Conservation (phyloP, 257 asterid genomes). For the Henckelia pumila region DNA sequence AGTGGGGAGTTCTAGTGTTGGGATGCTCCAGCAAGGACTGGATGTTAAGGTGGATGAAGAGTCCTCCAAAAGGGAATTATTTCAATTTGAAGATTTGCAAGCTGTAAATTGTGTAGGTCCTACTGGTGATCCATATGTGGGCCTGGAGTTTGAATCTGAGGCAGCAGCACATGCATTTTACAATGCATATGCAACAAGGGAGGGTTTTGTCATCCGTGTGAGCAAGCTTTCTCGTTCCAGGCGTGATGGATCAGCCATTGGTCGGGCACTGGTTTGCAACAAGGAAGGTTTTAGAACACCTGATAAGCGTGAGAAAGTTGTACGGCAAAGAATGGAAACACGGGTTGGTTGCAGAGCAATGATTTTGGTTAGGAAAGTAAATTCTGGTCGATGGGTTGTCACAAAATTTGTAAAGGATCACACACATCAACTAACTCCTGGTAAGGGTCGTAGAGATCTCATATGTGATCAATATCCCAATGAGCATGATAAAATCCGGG, state of each 20-base stretch:
- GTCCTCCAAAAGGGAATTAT: slow-evolving; percentile 54
- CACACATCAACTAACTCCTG: slow-evolving; percentile 83
- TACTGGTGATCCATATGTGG: slow-evolving; percentile 69
- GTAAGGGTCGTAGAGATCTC: slow-evolving; percentile 81
- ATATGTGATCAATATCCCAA: slow-evolving; percentile 90
- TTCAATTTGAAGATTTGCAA: slow-evolving; percentile 56
- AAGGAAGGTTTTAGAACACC: slow-evolving; percentile 96
- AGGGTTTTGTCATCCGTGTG: slow-evolving; percentile 89
- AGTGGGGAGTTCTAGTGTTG: slow-evolving; percentile 57
- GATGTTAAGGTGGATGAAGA: slow-evolving; percentile 69
- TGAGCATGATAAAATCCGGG: slow-evolving; percentile 88
- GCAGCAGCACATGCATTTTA: slow-evolving; percentile 93
- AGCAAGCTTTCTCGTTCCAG: slow-evolving; percentile 98
- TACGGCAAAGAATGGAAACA: slow-evolving; percentile 90
- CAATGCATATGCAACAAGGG: slow-evolving; percentile 77
- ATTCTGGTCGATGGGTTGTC: slow-evolving; percentile 83
- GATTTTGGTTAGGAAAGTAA: slow-evolving; percentile 83
- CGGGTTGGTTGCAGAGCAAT: slow-evolving; percentile 99
- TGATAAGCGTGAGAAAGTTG: slow-evolving; percentile 88
- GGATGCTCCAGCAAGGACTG: slow-evolving; percentile 50
- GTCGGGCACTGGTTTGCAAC: slow-evolving; percentile 96
- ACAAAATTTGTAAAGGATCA: slow-evolving; percentile 91
- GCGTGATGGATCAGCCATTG: slow-evolving; percentile 97
- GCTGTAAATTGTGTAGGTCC: slow-evolving; percentile 45
- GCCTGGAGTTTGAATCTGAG: slow-evolving; percentile 94